phyloP scores from a whole-genome alignment of 805 yeast genomes.

The Kazachstania kunashirensis region DNA sequence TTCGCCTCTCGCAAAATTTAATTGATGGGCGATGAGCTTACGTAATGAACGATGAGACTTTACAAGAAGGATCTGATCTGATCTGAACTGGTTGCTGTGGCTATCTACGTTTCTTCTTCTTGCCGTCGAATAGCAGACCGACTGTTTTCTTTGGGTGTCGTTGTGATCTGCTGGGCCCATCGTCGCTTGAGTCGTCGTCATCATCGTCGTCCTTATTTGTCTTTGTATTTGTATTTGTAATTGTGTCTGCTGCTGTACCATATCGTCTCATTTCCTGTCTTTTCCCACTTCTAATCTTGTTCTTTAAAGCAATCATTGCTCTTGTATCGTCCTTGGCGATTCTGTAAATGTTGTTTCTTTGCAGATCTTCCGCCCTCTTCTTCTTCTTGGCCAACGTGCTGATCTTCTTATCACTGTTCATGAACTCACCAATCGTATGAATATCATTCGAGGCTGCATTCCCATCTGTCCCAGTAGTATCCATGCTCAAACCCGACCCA shows the following conservation, averaged over 20 bases:
- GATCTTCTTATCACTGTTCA: conserved; percentile 27
- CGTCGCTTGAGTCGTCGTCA: conserved; percentile 3
- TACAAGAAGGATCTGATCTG: no score
- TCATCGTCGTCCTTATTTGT: neutral
- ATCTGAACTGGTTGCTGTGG: no score
- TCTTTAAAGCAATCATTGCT: conserved; percentile 29
- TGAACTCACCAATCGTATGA: conserved; percentile 30
- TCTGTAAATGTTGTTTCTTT: conserved; percentile 17
- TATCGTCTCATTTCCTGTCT: conserved; percentile 12
- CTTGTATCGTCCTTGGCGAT: conserved; percentile 26
- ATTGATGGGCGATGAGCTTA: conserved; percentile 1
- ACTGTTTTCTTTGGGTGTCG: conserved; percentile 20
- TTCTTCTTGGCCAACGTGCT: conserved; percentile 26
- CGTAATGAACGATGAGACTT: no score
- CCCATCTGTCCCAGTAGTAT: neutral
- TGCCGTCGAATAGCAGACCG: conserved; percentile 21
- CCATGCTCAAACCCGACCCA: conserved; percentile 26
- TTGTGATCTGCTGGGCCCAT: conserved; percentile 10
- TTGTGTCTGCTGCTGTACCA: neutral
- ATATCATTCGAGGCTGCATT: conserved; percentile 16
- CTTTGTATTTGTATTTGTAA: conserved; percentile 1
- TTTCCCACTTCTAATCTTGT: conserved; percentile 24
- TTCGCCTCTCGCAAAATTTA: neutral
- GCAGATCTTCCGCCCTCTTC: conserved; percentile 8
- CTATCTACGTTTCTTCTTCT: conserved; percentile 8